Evolutionary conservation across 2,329 filamentous ascomycete species (phyloP).

Genomic region (Monosporascus sp.): DNA sequence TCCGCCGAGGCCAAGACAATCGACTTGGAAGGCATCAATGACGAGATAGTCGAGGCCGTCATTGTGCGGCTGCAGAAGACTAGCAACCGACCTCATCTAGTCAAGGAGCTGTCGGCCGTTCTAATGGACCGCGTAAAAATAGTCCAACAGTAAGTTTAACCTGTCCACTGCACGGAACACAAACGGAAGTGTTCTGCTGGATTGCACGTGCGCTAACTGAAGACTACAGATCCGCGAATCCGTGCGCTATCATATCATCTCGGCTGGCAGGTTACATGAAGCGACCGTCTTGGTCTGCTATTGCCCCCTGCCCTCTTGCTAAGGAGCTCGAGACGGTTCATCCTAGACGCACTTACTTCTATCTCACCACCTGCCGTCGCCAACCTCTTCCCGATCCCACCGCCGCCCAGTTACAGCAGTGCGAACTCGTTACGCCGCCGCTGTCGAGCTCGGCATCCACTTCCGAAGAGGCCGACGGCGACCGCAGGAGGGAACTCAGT

Average conservation of each 20-base stretch:
- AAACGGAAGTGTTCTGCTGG: background rate
- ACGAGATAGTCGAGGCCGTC: conserved; percentile 90
- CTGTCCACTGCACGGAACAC: background rate
- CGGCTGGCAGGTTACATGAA: conserved; percentile 86
- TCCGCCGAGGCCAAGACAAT: conserved; percentile 45
- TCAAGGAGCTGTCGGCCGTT: conserved; percentile 84
- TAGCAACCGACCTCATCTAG: conserved; percentile 85
- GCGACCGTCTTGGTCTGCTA: conserved; percentile 72
- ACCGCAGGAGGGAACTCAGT: conserved; percentile 65
- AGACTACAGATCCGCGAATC: conserved; percentile 76
- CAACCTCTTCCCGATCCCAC: conserved; percentile 69
- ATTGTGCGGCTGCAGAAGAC: conserved; percentile 85
- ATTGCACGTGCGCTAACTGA: conserved; percentile 12
- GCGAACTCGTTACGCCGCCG: conserved; percentile 74
- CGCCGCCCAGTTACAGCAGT: conserved; percentile 41
- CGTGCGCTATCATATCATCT: conserved; percentile 90
- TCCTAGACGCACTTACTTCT: conserved; percentile 93
- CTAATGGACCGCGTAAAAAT: conserved; percentile 71
- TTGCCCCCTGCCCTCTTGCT: conserved; percentile 77
- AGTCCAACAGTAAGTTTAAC: conserved; percentile 79
- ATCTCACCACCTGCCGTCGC: conserved; percentile 80
- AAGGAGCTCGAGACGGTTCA: conserved; percentile 92
- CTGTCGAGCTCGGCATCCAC: conserved; percentile 64
- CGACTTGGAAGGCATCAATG: conserved; percentile 79
- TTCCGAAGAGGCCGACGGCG: conserved; percentile 67